These are phyloP conservation scores for Starmerella etchellsii DNA, from an alignment of 805 yeast genomes.

Conservation along the genomic window DNA sequence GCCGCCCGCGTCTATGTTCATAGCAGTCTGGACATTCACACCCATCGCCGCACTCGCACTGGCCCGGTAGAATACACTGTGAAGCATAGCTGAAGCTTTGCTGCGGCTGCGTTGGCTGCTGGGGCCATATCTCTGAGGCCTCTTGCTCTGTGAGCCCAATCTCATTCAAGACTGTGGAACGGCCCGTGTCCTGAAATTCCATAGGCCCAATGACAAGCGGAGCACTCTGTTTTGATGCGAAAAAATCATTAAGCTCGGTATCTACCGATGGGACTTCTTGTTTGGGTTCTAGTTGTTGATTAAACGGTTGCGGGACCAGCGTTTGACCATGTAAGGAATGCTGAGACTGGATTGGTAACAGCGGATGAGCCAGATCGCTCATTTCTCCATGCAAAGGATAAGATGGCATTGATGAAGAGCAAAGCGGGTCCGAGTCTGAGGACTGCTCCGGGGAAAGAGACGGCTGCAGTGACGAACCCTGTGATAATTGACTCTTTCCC, in stretches of 20 bases:
- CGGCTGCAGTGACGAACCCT: too few species aligned
- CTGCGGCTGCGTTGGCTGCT: conserved; percentile 16
- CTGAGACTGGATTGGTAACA: too few species aligned
- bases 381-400: neutral
- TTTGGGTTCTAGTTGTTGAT: too few species aligned
- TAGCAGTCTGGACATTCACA: conserved; percentile 29
- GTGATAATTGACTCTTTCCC: too few species aligned
- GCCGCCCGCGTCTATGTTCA: conserved; percentile 14
- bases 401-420: too few species aligned
- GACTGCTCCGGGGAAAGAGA: too few species aligned
- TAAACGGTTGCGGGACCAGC: too few species aligned
- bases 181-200: conserved; percentile 19
- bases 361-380: neutral
- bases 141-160: conserved; percentile 22
- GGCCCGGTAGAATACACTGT: conserved; percentile 29
- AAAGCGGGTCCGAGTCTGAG: too few species aligned
- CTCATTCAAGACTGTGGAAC: conserved; percentile 15
- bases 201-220: conserved; percentile 28
- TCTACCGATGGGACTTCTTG: neutral
- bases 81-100: conserved; percentile 24
- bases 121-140: conserved; percentile 19
- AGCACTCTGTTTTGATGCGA: conserved; percentile 1
- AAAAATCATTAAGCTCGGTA: too few species aligned
- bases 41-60: conserved; percentile 29
- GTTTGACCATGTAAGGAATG: too few species aligned